These are phyloP conservation scores for Colletotrichum euphorbiae DNA, from an alignment of 2,329 filamentous ascomycete species.

Conservation along the genomic window DNA sequence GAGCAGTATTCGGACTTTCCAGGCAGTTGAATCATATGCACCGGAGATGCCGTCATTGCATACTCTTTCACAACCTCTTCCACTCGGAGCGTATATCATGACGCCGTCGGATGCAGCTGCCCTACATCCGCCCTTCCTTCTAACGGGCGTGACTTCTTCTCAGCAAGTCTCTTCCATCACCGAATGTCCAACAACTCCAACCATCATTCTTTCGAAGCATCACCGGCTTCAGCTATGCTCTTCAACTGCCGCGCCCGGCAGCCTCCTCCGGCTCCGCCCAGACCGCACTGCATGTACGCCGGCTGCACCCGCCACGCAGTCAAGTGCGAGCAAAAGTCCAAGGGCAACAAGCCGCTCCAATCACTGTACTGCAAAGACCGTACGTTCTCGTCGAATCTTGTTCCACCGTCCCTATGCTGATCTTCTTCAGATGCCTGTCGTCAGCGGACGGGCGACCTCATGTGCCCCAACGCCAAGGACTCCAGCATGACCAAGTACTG, in stretches of 20 bases:
- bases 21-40: no score
- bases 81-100: no score
- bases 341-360: neutral
- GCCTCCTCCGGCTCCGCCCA: neutral
- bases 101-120: no score
- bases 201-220: neutral
- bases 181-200: neutral
- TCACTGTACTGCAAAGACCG: conserved; percentile 41
- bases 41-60: no score
- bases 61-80: no score
- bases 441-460: conserved; percentile 35
- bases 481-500: conserved; percentile 36
- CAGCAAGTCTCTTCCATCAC: no score
- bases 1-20: no score
- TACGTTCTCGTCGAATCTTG: neutral
- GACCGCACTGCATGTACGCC: conserved; percentile 24
- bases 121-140: no score
- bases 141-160: no score
- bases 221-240: conserved; percentile 21
- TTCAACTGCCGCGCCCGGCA: conserved; percentile 37
- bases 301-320: conserved; percentile 33
- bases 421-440: conserved; percentile 38
- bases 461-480: conserved; percentile 39
- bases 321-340: conserved; percentile 33
- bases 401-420: neutral